phyloP scores from a whole-genome alignment of 345 rosid genomes.

The Citrus unshiu region DNA sequence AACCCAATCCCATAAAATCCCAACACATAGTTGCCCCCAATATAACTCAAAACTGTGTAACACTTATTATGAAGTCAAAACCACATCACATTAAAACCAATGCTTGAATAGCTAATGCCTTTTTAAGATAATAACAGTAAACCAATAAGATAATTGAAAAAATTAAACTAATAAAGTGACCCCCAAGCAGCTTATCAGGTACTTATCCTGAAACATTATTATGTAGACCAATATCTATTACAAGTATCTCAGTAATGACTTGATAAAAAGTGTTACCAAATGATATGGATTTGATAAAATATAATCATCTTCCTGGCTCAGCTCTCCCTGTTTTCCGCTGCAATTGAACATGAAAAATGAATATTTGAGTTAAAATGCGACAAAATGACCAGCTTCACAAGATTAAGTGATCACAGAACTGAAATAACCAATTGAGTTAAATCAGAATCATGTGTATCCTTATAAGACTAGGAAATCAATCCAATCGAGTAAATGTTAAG shows the following conservation, averaged over 20 bases:
- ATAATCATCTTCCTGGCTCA: too few species aligned
- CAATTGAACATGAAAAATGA: constrained; percentile 8
- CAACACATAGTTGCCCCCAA: neutral
- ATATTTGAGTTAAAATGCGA: constrained; percentile 15
- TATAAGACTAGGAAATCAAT: neutral
- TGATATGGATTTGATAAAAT: constrained; percentile 93
- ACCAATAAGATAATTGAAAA: neutral
- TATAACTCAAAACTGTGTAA: neutral
- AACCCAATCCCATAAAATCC: neutral
- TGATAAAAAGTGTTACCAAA: constrained; percentile 51
- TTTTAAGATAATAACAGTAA: neutral
- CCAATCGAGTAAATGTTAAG: neutral
- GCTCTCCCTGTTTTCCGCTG: constrained; percentile 81
- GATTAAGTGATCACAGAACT: neutral
- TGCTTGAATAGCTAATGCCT: neutral
- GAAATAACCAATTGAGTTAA: neutral
- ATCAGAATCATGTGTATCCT: neutral
- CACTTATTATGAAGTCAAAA: neutral
- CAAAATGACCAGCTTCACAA: constrained; percentile 6
- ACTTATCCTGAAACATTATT: neutral
- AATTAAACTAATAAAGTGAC: neutral
- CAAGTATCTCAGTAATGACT: neutral
- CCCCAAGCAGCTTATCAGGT: neutral
- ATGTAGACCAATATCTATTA: neutral
- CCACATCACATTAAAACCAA: neutral